Evolutionary conservation across 2,329 filamentous ascomycete species (phyloP).

Genomic region (Aaosphaeria arxii): DNA sequence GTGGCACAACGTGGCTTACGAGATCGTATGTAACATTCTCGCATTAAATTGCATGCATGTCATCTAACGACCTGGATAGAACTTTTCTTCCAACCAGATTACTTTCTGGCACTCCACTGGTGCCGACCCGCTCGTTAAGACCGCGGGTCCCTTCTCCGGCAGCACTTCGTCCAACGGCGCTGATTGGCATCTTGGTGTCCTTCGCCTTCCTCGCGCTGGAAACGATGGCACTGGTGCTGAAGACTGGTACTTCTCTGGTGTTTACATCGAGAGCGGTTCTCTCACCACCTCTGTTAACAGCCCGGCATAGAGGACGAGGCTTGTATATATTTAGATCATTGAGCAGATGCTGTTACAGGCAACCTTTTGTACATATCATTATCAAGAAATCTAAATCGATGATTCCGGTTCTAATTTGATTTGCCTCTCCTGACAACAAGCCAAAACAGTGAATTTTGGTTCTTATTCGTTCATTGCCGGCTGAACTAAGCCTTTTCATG

Average conservation of each 20-base stretch:
- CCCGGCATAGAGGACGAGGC: neutral
- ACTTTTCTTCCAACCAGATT: slow-evolving; percentile 62
- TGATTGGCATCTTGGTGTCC: slow-evolving; percentile 71
- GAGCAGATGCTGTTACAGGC: too few relatives aligned
- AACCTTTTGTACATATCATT: too few relatives aligned
- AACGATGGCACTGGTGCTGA: slow-evolving; percentile 53
- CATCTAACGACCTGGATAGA: slow-evolving; percentile 25
- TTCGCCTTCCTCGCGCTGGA: slow-evolving; percentile 60
- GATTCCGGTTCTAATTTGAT: too few relatives aligned
- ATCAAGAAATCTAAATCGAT: too few relatives aligned
- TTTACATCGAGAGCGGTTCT: slow-evolving; percentile 64
- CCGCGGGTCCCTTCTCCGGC: slow-evolving; percentile 58
- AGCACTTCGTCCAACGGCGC: slow-evolving; percentile 64
- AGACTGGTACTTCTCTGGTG: slow-evolving; percentile 70
- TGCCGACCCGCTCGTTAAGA: slow-evolving; percentile 53
- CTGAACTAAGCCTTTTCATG: too few relatives aligned
- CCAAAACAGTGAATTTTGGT: too few relatives aligned
- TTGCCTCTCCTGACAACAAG: too few relatives aligned
- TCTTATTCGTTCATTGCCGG: too few relatives aligned
- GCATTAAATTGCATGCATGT: neutral
- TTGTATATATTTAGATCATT: too few relatives aligned
- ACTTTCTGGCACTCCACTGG: slow-evolving; percentile 70
- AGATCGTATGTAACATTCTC: slow-evolving; percentile 49
- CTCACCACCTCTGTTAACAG: slow-evolving; percentile 33
- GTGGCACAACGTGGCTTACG: slow-evolving; percentile 76